These are phyloP conservation scores for Oryza brachyantha DNA, from an alignment of 176 grass and related monocot species.

Conservation along the genomic window DNA sequence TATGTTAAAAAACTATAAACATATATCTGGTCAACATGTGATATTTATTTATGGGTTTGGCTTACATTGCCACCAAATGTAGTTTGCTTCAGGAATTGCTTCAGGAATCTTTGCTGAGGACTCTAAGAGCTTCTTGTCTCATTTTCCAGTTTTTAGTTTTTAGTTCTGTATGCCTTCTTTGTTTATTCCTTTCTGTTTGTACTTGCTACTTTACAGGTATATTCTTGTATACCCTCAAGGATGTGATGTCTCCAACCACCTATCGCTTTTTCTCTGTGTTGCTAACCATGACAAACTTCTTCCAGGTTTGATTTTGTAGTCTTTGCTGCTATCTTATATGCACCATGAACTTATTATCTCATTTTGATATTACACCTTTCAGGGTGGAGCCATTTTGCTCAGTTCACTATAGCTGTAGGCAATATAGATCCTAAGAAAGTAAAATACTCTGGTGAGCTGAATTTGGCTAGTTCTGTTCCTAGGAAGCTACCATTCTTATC, in stretches of 20 bases:
- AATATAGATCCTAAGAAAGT: constrained; percentile 98
- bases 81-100: constrained; percentile 17
- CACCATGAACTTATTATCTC: constrained; percentile 1
- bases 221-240: constrained; percentile 98
- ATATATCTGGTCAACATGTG: background rate
- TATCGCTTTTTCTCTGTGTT: constrained; percentile 96
- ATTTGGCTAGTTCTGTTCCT: constrained; percentile 27
- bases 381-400: constrained; percentile 99
- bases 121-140: constrained; percentile 8
- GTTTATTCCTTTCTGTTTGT: background rate
- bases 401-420: constrained; percentile 95
- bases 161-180: background rate
- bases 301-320: constrained; percentile 68
- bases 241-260: constrained; percentile 94
- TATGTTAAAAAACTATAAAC: background rate
- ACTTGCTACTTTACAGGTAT: constrained; percentile 69
- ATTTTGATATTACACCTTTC: constrained; percentile 32
- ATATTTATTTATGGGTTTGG: background rate
- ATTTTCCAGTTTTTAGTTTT: constrained; percentile 16
- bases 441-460: constrained; percentile 89
- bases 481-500: constrained; percentile 18
- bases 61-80: background rate
- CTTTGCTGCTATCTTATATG: constrained; percentile 18
- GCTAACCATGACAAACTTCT: constrained; percentile 96
- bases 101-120: background rate